A percentile compares a stretch with the other conserved stretches of the same genome.
Evolutionary conservation across 2,329 filamentous ascomycete genomes (phyloP).

Genomic region (Pseudodiploospora longispora): DNA sequence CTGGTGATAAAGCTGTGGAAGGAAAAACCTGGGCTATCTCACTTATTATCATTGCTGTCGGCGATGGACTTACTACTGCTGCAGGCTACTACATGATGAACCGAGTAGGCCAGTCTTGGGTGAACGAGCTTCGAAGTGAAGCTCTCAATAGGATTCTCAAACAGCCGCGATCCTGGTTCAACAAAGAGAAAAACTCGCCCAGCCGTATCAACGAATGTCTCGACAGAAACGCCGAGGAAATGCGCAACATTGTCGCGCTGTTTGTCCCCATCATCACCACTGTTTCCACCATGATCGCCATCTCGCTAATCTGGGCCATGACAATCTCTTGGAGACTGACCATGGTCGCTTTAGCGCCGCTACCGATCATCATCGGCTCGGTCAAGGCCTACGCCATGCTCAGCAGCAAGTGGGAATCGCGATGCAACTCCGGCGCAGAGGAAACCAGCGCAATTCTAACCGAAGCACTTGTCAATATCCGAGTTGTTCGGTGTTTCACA

Average conservation of each 20-base stretch:
- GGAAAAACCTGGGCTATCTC: conserved; percentile 61
- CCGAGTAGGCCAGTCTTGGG: conserved; percentile 64
- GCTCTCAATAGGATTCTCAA: conserved; percentile 62
- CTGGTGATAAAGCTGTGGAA: conserved; percentile 35
- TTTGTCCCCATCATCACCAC: conserved; percentile 66
- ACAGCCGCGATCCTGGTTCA: conserved; percentile 76
- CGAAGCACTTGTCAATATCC: conserved; percentile 72
- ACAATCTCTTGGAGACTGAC: conserved; percentile 72
- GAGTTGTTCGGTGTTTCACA: conserved; percentile 66
- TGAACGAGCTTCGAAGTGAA: conserved; percentile 59
- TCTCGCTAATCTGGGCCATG: conserved; percentile 70
- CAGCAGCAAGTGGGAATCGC: conserved; percentile 64
- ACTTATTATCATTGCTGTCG: conserved; percentile 58
- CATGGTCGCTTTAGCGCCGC: conserved; percentile 61
- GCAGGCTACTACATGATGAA: conserved; percentile 66
- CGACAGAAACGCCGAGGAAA: conserved; percentile 78
- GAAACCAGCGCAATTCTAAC: conserved; percentile 49
- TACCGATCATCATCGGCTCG: conserved; percentile 58
- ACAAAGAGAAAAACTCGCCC: conserved; percentile 56
- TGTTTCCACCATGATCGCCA: conserved; percentile 55
- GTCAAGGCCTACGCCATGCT: conserved; percentile 58
- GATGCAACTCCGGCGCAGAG: conserved; percentile 56
- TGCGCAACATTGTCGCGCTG: conserved; percentile 71
- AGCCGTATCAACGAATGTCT: conserved; percentile 61
- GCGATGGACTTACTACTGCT: conserved; percentile 59